Conservation (phyloP, 495 filamentous ascomycete genomes). For the Glutinoglossum americanum region DNA sequence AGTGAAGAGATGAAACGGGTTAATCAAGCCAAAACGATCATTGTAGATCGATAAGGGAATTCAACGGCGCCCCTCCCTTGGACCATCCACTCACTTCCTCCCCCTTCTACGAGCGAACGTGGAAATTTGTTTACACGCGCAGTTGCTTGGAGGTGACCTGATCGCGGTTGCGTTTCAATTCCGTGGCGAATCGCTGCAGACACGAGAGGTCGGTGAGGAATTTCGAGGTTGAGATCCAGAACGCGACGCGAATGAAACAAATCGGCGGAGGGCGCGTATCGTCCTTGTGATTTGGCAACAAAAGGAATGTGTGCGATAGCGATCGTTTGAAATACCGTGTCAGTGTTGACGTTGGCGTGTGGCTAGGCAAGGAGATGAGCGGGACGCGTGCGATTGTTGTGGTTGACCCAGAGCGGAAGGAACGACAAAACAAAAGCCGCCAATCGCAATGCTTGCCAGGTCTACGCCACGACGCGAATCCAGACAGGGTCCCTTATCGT, state of each 20-base stretch:
- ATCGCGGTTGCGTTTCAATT: neutral
- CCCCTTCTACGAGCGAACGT: neutral
- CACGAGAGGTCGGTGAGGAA: neutral
- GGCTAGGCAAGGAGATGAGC: neutral
- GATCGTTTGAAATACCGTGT: neutral
- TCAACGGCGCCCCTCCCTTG: neutral
- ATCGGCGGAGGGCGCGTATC: neutral
- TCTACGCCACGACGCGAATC: neutral
- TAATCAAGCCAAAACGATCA: neutral
- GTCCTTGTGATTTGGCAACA: neutral
- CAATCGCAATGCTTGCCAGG: neutral
- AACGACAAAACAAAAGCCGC: neutral
- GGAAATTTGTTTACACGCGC: neutral
- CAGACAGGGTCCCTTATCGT: neutral
- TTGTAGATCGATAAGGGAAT: neutral
- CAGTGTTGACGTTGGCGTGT: neutral
- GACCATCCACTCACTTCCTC: neutral
- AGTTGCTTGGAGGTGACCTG: neutral
- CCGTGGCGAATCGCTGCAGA: neutral
- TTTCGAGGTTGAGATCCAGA: neutral
- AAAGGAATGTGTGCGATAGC: conserved; percentile 1
- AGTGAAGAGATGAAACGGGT: too few species aligned
- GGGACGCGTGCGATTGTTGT: neutral
- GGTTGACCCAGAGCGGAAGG: neutral
- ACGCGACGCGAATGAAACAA: neutral